A percentile compares a stretch with the other conserved stretches of the same genome.
Evolutionary conservation across 192 early-diverging fungal genomes (phyloP).

Genomic region (Coemansia guatemalensis): DNA sequence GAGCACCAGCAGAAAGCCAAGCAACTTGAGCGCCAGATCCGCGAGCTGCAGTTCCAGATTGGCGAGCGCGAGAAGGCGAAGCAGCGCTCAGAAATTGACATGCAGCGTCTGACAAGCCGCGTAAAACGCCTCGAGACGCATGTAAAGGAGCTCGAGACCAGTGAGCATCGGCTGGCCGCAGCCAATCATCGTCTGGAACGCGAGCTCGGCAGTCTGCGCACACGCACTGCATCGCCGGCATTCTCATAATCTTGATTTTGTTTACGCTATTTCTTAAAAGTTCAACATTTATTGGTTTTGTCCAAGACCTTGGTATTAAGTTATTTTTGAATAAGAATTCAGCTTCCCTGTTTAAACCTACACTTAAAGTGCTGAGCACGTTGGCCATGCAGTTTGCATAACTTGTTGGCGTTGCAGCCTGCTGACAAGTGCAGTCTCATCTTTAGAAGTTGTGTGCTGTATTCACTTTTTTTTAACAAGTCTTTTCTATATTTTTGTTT

Average conservation of each 20-base stretch:
- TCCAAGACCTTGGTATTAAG: no score
- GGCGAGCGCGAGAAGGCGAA: slow-evolving; percentile 80
- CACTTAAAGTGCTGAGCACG: no score
- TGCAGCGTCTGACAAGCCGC: slow-evolving; percentile 59
- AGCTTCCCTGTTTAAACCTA: no score
- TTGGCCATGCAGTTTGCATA: no score
- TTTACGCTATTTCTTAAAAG: slow-evolving; percentile 2
- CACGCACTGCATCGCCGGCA: slow-evolving; percentile 47
- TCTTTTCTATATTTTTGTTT: no score
- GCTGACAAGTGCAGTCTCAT: no score
- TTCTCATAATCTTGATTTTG: slow-evolving; percentile 4
- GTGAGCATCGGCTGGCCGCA: slow-evolving; percentile 36
- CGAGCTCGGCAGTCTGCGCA: slow-evolving; percentile 45
- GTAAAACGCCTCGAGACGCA: slow-evolving; percentile 51
- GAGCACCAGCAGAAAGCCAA: slow-evolving; percentile 48
- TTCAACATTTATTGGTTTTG: no score
- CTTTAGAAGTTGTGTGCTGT: no score
- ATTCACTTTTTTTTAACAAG: no score
- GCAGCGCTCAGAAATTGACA: slow-evolving; percentile 69
- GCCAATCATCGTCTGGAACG: slow-evolving; percentile 52
- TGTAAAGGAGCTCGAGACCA: slow-evolving; percentile 44
- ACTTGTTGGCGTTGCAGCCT: no score
- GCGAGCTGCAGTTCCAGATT: slow-evolving; percentile 86
- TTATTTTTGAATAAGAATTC: no score
- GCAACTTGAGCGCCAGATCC: slow-evolving; percentile 69